Percentiles rank a stretch among this genome's conserved stretches.
Conservation (phyloP, 768 basidiomycete species). For the Rhizopogon roseolus region DNA sequence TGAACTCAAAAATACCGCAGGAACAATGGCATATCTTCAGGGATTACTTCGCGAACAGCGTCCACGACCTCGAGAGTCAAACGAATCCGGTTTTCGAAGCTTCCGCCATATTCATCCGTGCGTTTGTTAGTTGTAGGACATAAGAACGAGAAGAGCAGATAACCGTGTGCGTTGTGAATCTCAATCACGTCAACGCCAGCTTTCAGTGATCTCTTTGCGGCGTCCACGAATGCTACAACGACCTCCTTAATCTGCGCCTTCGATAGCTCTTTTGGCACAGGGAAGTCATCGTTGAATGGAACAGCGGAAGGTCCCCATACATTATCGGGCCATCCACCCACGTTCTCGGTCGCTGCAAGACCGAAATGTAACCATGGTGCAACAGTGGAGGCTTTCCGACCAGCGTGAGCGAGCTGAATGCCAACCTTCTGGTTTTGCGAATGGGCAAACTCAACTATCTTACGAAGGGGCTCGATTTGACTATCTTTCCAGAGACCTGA, state of each 20-base stretch:
- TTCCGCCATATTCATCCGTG: slow-evolving; percentile 68
- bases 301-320: slow-evolving; percentile 59
- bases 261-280: slow-evolving; percentile 56
- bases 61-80: slow-evolving; percentile 56
- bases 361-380: slow-evolving; percentile 60
- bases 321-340: slow-evolving; percentile 61
- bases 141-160: slow-evolving; percentile 58
- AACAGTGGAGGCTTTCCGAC: slow-evolving; percentile 63
- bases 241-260: slow-evolving; percentile 49
- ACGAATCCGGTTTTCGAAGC: slow-evolving; percentile 68
- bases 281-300: slow-evolving; percentile 46
- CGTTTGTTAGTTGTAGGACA: slow-evolving; percentile 75
- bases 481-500: slow-evolving; percentile 71
- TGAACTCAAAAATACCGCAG: slow-evolving; percentile 38
- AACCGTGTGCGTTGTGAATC: slow-evolving; percentile 66
- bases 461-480: slow-evolving; percentile 65
- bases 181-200: slow-evolving; percentile 75
- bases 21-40: slow-evolving; percentile 64
- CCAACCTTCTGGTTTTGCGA: slow-evolving; percentile 67
- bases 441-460: slow-evolving; percentile 72
- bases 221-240: slow-evolving; percentile 55
- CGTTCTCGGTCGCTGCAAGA: slow-evolving; percentile 26
- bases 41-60: slow-evolving; percentile 50
- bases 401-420: slow-evolving; percentile 76
- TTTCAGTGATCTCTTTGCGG: slow-evolving; percentile 49